Base-by-base conservation (phyloP, 2,329 filamentous ascomycete species). In the Scedosporium minutisporum region DNA sequence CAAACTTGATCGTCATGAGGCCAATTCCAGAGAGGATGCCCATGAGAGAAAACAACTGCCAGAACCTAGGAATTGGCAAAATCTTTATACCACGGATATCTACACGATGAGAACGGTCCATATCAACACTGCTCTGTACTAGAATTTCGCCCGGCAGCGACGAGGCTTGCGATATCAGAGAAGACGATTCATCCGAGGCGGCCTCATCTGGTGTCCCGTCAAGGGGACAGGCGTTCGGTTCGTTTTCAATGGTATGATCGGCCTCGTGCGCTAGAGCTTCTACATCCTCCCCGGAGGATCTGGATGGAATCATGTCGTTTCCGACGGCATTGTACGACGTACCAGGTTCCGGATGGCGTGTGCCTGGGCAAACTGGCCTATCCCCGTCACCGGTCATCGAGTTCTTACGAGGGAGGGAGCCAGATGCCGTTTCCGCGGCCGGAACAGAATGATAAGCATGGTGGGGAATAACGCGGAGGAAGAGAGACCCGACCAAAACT, bases 1-100 rank as follows among this genome's bases (percentile, higher is more conserved):
- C 89, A 75, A 81, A 96, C 92, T 99, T 99, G 76, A 99, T 99
- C 0, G 93, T 97, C 95, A 99, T 99, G 67, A 99, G 78, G 10
- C 95, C 95, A 68, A 97, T 89, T 61, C 95, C 95, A 4, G 92
- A 91, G 65, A 97, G 79, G n/a, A 97, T 83, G 46, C 88, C 92
- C 83, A 99, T 90, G 67, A 96, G 86, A 63, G 83, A 75, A 74
- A 96, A 97, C 29, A 96, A 77, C 70, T 96, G 89, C 92, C 93
- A 97, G 74, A 97, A 99, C 67, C 96, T 89, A 58, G 87, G 69
- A 65, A 83, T 86, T 61, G 79, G 79, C 38, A 96, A 76, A 71
- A 99, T 81, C 16, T 83, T 82, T 70, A 91, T 79, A 66, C 95
- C 95, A 72, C 93, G 90, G 71, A 97, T 89, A 86, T 97, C 95